Conservation (phyloP, 441 rosid species). For the Pelargonium australe region DNA sequence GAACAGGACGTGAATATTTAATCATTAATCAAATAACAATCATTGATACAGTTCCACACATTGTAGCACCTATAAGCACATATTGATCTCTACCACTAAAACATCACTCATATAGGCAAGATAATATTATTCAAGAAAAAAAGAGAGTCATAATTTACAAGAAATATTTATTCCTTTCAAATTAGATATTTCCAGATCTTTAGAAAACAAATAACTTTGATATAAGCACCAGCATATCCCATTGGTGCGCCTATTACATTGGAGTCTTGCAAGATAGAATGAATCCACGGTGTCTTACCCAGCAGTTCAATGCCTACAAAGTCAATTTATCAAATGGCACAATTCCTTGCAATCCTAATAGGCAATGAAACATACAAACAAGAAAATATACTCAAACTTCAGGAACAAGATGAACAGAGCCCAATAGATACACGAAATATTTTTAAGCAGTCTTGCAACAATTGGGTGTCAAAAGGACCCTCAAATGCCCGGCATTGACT, state of each 20-base stretch:
- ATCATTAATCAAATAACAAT: neutral
- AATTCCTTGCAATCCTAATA: constrained; percentile 1
- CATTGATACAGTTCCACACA: neutral
- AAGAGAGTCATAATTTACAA: neutral
- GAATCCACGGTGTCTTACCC: constrained; percentile 4
- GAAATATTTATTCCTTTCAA: neutral
- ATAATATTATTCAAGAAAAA: neutral
- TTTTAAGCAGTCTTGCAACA: constrained; percentile 1
- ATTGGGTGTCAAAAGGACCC: neutral
- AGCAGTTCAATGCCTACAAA: constrained; percentile 8
- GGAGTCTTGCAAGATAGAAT: neutral
- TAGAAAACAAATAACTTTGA: neutral
- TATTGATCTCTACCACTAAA: neutral
- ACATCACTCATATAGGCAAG: neutral
- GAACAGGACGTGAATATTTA: neutral
- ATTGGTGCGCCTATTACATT: neutral
- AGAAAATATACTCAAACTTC: neutral
- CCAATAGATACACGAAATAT: neutral
- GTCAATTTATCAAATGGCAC: neutral
- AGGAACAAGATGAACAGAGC: neutral
- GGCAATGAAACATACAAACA: neutral
- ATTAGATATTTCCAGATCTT: neutral
- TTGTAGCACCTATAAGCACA: neutral
- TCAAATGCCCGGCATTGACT: neutral
- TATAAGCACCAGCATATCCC: neutral